phyloP scores from a whole-genome alignment of 164 flowering plant species.

The Vitis cinerea region DNA sequence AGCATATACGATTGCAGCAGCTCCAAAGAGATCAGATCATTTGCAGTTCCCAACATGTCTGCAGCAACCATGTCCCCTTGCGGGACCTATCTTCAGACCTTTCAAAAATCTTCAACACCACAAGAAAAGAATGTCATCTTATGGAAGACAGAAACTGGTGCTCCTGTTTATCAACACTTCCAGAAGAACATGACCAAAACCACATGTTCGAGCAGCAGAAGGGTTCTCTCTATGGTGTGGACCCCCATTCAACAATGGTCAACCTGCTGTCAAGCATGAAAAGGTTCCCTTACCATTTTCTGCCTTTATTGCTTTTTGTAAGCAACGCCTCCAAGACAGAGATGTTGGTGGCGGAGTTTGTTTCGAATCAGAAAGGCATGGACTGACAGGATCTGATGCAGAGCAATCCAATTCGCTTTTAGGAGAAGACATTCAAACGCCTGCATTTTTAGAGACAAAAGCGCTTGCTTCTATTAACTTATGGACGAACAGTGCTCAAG shows the following conservation, averaged over 20 bases:
- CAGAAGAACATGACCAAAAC: constrained; percentile 86
- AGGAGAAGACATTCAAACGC: constrained; percentile 46
- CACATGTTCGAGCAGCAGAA: constrained; percentile 79
- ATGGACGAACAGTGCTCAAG: constrained; percentile 83
- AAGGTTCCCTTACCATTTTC: constrained; percentile 82
- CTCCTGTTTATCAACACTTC: constrained; percentile 57
- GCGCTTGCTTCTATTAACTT: constrained; percentile 65
- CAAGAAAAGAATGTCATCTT: constrained; percentile 81
- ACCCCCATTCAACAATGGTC: constrained; percentile 73
- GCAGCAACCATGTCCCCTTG: constrained; percentile 77
- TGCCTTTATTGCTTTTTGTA: constrained; percentile 63
- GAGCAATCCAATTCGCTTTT: constrained; percentile 19
- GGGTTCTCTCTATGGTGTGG: constrained; percentile 82
- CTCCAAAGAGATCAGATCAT: constrained; percentile 54
- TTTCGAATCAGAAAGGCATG: constrained; percentile 25
- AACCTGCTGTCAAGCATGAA: constrained; percentile 63
- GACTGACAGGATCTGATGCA: constrained; percentile 10
- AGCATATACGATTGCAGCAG: constrained; percentile 52
- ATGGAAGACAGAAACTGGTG: constrained; percentile 64
- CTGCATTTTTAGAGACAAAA: constrained; percentile 57
- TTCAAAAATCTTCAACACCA: constrained; percentile 66
- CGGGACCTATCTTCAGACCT: constrained; percentile 88
- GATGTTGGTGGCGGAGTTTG: constrained; percentile 16
- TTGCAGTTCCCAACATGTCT: constrained; percentile 56
- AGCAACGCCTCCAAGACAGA: constrained; percentile 25